Base-by-base conservation (phyloP, 2,329 filamentous ascomycete genomes). In the Boeremia lycopersici region DNA sequence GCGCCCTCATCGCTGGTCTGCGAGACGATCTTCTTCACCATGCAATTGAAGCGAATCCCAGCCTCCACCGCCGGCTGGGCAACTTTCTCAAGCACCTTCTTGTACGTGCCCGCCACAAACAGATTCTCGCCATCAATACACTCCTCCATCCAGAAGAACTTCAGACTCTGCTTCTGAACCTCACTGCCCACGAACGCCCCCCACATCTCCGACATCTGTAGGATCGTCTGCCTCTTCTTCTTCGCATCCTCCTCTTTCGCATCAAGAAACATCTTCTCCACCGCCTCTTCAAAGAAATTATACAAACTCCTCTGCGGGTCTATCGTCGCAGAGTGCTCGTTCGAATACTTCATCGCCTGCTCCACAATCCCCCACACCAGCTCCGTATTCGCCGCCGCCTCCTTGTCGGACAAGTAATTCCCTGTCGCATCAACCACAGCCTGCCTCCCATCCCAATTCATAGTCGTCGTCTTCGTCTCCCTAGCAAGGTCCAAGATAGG, bases 131-230 rank as follows among this genome's bases (percentile, higher is more conserved):
- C 89, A 68, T 91, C 88, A 47, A 91, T 86, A 61, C 87, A 90
- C 72, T 91, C 88, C 68, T 92, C 89, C 5, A 92, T 70, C 87
- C 88, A 91, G 70, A 91, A 89, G 75, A 86, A 91, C 75, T 87
- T 89, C 29, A 91, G 77, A 63, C 87, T 90, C 70, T 92, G 89
- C 25, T 69, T 81, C 47, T 79, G 75, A 8, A 89, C 78, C 0
- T 85, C 82, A 54, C 82, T 87, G 12, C 89, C 89, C 6, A 91
- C 81, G 68, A 89, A 91, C 0, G 84, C 83, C 2, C 89, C 89
- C 87, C 89, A 91, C 64, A 85, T 80, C 62, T 88, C 83, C 3
- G 84, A 83, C 64, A 84, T 78, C 36, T 84, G 77, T 6, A 86
- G 67, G 30, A 63, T 77, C 66, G 34, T 82, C 73, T 42, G 79